phyloP scores from a whole-genome alignment of 2,329 filamentous ascomycete genomes.

The Ceratocystiopsis brevicomis region DNA sequence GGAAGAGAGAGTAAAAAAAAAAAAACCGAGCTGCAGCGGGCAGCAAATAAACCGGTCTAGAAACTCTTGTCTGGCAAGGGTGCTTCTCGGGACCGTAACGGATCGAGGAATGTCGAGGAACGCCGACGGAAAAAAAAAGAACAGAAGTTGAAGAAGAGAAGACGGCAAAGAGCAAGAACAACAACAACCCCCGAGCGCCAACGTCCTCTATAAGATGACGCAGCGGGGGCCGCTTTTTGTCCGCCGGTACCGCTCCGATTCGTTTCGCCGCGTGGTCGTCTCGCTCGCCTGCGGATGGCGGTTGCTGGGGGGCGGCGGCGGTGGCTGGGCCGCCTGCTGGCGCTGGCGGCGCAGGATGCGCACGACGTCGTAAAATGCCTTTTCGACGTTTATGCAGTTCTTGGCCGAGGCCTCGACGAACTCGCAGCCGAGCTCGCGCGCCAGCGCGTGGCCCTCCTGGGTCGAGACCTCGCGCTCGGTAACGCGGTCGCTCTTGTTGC shows the following conservation, averaged over 20 bases:
- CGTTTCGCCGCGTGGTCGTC: constrained; percentile 4
- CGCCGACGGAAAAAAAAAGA: not conserved
- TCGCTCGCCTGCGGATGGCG: constrained; percentile 7
- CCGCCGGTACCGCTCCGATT: constrained; percentile 9
- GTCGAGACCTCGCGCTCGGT: constrained; percentile 93
- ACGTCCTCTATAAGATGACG: constrained; percentile 9
- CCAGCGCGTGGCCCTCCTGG: constrained; percentile 82
- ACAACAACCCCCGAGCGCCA: not conserved
- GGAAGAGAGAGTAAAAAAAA: too few species aligned
- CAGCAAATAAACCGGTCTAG: too few species aligned
- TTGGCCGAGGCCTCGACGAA: constrained; percentile 95
- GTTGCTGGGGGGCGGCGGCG: constrained; percentile 6
- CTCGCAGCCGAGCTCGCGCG: constrained; percentile 82
- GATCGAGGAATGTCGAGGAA: too few species aligned
- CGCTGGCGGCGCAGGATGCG: constrained; percentile 55
- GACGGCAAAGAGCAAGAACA: not conserved
- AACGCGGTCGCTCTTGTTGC: constrained; percentile 94
- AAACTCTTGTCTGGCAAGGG: too few species aligned
- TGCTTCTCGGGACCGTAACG: too few species aligned
- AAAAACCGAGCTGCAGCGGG: too few species aligned
- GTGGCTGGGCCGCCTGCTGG: constrained; percentile 11
- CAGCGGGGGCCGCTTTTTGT: constrained; percentile 7
- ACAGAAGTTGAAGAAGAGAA: not conserved
- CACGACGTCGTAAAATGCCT: constrained; percentile 96
- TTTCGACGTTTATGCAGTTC: constrained; percentile 96